phyloP scores from a whole-genome alignment of 306 rosid genomes.

The Ammopiptanthus mongolicus region DNA sequence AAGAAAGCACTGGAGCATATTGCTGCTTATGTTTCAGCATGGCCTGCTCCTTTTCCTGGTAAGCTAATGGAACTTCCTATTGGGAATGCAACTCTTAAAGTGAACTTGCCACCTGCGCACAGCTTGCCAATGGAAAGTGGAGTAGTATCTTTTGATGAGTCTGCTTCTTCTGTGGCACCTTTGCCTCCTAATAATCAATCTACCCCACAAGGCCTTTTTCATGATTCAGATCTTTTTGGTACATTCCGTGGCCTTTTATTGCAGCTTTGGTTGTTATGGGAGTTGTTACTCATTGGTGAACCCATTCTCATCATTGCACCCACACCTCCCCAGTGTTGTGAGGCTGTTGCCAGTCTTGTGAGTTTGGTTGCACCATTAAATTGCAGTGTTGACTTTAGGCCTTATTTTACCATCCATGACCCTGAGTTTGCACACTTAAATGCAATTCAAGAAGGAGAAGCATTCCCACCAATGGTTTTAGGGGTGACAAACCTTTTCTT shows the following conservation, averaged over 20 bases:
- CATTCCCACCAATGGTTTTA: conserved; percentile 74
- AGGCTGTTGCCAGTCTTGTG: conserved; percentile 93
- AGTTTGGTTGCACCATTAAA: conserved; percentile 91
- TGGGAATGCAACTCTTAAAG: conserved; percentile 82
- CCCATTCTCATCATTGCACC: conserved; percentile 89
- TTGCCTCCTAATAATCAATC: conserved; percentile 70
- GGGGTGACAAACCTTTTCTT: conserved; percentile 95
- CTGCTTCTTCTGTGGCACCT: conserved; percentile 70
- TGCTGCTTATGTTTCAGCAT: conserved; percentile 77
- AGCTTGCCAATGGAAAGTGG: conserved; percentile 61
- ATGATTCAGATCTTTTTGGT: conserved; percentile 86
- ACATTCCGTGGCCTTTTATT: conserved; percentile 68
- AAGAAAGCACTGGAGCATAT: conserved; percentile 89
- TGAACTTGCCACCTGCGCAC: conserved; percentile 80
- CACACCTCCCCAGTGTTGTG: conserved; percentile 92
- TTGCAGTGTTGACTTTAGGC: conserved; percentile 85
- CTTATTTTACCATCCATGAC: conserved; percentile 91
- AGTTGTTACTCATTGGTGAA: conserved; percentile 83
- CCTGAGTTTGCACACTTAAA: conserved; percentile 72
- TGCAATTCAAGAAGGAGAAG: conserved; percentile 62
- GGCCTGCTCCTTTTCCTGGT: conserved; percentile 85
- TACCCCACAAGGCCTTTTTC: conserved; percentile 80
- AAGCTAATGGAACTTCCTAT: conserved; percentile 89
- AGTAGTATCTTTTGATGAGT: conserved; percentile 48
- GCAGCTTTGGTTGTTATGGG: conserved; percentile 98